Percentiles rank a stretch among this genome's conserved stretches.
Conservation (phyloP, 2,329 filamentous ascomycete species). For the Ophiostoma tasmaniense region DNA sequence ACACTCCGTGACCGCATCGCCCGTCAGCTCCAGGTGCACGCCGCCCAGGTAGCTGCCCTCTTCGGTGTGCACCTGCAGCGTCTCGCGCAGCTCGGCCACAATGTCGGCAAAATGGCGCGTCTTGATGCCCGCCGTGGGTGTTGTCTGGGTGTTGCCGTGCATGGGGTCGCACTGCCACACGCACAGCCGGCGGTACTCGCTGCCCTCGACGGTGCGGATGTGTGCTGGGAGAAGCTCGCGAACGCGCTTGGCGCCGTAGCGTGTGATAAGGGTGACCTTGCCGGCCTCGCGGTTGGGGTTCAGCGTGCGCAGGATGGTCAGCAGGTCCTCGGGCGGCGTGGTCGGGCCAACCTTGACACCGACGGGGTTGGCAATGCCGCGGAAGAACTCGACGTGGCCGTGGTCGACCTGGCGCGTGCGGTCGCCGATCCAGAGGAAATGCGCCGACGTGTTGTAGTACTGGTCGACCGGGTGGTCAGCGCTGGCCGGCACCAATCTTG, state of each 20-base stretch:
- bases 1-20: constrained; percentile 94
- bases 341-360: constrained; percentile 92
- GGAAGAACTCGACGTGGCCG: constrained; percentile 95
- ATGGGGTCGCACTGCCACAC: constrained; percentile 99
- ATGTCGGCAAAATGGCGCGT: constrained; percentile 88
- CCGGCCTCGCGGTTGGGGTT: constrained; percentile 77
- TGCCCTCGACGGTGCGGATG: constrained; percentile 79
- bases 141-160: constrained; percentile 71
- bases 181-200: constrained; percentile 55
- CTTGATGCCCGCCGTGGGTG: constrained; percentile 72
- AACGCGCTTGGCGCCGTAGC: constrained; percentile 79
- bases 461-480: not conserved
- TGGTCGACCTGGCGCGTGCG: constrained; percentile 88
- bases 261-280: constrained; percentile 92
- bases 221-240: constrained; percentile 67
- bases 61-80: constrained; percentile 74
- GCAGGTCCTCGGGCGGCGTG: constrained; percentile 67
- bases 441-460: constrained; percentile 89
- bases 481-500: constrained; percentile 43
- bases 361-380: constrained; percentile 90
- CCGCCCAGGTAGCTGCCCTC: constrained; percentile 82
- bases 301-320: constrained; percentile 70
- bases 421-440: constrained; percentile 98
- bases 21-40: constrained; percentile 89
- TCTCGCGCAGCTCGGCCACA: constrained; percentile 74